A percentile compares a stretch with the other conserved stretches of the same genome.
Evolutionary conservation across 208 protist species (phyloP).

Genomic region (Trypanosoma vivax): DNA sequence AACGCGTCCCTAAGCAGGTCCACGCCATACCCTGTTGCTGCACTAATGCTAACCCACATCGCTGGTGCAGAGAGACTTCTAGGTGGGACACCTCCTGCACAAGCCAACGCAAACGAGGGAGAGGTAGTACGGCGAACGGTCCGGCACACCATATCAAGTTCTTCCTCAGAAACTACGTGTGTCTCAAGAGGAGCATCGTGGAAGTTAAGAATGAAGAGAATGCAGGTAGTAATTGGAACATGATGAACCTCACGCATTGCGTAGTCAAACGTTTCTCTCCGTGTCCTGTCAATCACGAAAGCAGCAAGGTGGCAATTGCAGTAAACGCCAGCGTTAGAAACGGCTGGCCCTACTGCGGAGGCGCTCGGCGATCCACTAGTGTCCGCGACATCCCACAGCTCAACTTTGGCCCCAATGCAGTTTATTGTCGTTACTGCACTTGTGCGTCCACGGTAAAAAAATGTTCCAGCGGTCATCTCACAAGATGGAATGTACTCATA

Average conservation of each 20-base stretch:
- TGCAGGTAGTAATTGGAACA: constrained; percentile 46
- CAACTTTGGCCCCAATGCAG: constrained; percentile 55
- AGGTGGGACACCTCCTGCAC: constrained; percentile 34
- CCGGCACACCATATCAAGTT: constrained; percentile 39
- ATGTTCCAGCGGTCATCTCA: constrained; percentile 51
- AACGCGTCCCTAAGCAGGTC: constrained; percentile 34
- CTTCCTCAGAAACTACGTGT: constrained; percentile 28
- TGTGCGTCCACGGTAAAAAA: constrained; percentile 19
- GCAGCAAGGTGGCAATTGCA: constrained; percentile 45
- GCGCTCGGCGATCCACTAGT: constrained; percentile 16
- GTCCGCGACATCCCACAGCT: constrained; percentile 77
- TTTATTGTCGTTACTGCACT: constrained; percentile 18
- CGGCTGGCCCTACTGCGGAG: constrained; percentile 27
- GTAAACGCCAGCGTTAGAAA: constrained; percentile 57
- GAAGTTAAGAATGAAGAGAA: constrained; percentile 72
- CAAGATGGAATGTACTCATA: constrained; percentile 45
- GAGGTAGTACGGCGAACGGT: constrained; percentile 36
- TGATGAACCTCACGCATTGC: constrained; percentile 42
- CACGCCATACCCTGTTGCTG: constrained; percentile 39
- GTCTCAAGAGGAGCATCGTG: constrained; percentile 19
- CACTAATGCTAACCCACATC: constrained; percentile 46
- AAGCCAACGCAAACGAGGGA: constrained; percentile 30
- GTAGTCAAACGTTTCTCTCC: constrained; percentile 53
- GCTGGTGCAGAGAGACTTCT: constrained; percentile 31
- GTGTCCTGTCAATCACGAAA: constrained; percentile 60